Conservation (phyloP, 495 filamentous ascomycete genomes). For the Neurospora cerealis region DNA sequence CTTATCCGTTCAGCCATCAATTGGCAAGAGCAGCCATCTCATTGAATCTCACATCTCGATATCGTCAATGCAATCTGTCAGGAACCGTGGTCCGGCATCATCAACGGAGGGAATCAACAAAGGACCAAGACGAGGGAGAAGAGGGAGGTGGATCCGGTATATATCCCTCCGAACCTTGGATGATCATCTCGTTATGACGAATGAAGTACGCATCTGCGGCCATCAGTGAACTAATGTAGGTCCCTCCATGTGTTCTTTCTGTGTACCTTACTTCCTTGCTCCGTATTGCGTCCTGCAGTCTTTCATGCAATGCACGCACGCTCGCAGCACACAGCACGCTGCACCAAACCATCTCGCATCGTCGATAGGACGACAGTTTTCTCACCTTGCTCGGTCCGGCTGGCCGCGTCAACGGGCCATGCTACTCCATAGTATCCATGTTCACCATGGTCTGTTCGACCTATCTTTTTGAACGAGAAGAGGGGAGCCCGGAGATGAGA, state of each 20-base stretch:
- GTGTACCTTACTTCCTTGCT: neutral
- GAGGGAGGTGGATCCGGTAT: neutral
- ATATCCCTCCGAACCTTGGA: neutral
- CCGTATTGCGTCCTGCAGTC: neutral
- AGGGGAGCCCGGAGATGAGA: neutral
- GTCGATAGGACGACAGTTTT: neutral
- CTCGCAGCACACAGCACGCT: neutral
- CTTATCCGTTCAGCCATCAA: neutral
- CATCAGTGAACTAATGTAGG: neutral
- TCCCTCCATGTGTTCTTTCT: neutral
- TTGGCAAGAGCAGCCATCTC: neutral
- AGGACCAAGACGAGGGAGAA: neutral
- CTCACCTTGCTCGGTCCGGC: neutral
- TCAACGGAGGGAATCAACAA: neutral
- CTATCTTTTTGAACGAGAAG: neutral
- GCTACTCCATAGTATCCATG: neutral
- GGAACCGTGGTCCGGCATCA: accelerated
- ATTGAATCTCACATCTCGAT: neutral
- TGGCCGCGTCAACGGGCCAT: neutral
- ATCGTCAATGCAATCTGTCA: neutral
- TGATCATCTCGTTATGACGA: neutral
- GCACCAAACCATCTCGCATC: neutral
- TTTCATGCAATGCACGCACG: neutral
- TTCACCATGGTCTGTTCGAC: neutral
- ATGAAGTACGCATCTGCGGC: neutral